These are phyloP conservation scores for Solanum paucissectum DNA, from an alignment of 257 asterid genomes.

Conservation along the genomic window DNA sequence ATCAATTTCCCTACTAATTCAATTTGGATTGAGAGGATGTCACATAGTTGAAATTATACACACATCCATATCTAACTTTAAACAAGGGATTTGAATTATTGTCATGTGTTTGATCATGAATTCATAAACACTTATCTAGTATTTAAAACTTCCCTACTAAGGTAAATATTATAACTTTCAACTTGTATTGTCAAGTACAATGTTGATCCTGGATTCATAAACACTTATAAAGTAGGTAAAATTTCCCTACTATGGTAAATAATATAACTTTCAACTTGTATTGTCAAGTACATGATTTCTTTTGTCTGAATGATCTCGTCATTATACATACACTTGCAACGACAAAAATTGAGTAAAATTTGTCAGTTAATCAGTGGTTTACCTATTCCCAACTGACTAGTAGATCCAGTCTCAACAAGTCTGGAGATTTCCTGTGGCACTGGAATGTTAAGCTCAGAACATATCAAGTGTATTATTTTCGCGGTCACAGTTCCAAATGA, in stretches of 20 bases:
- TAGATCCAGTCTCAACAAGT: slow-evolving; percentile 36
- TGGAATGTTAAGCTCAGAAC: slow-evolving; percentile 80
- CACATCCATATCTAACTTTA: not conserved
- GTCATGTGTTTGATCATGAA: not conserved
- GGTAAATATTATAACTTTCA: not conserved
- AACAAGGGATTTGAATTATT: not conserved
- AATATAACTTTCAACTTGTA: not conserved
- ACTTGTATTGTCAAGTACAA: not conserved
- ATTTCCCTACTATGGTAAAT: not conserved
- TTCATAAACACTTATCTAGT: not conserved
- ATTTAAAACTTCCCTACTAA: not conserved
- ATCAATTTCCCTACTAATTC: not conserved
- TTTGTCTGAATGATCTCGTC: not conserved
- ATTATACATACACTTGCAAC: not conserved
- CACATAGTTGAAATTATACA: not conserved
- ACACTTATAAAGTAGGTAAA: not conserved
- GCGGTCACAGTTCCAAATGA: slow-evolving; percentile 77
- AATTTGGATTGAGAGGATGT: not conserved
- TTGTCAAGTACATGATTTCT: not conserved
- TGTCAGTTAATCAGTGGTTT: slow-evolving; percentile 59
- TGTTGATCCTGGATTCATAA: not conserved
- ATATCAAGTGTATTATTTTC: slow-evolving; percentile 58
- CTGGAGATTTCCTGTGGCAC: slow-evolving; percentile 58
- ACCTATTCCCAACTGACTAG: slow-evolving; percentile 20
- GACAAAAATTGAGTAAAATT: not conserved